Evolutionary conservation across 768 basidiomycete species (phyloP).

Genomic region (Kwoniella mangroviensis): DNA sequence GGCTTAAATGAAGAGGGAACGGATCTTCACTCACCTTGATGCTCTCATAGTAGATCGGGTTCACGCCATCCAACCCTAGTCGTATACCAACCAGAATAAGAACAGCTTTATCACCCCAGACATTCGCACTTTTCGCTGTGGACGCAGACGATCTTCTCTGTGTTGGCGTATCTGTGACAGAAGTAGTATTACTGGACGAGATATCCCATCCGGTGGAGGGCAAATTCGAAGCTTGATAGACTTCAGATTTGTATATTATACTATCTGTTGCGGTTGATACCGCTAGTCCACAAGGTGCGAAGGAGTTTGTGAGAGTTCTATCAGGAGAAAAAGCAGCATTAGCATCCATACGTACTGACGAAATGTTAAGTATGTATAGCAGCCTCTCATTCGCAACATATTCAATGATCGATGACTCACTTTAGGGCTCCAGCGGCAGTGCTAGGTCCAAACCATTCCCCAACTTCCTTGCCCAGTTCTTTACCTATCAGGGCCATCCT

Average conservation of each 20-base stretch:
- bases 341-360: no score
- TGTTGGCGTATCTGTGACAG: background rate
- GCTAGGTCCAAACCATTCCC: conserved; percentile 97
- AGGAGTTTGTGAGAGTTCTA: conserved; percentile 76
- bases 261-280: conserved; percentile 83
- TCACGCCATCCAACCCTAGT: conserved; percentile 88
- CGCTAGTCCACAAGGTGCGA: conserved; percentile 77
- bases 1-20: no score
- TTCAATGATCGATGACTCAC: conserved; percentile 59
- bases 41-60: conserved; percentile 90
- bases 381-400: no score
- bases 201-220: conserved; percentile 38
- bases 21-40: conserved; percentile 65
- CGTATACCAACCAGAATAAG: conserved; percentile 83
- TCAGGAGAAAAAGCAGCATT: background rate
- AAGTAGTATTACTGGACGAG: background rate
- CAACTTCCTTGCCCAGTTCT: conserved; percentile 90
- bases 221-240: conserved; percentile 71
- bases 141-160: conserved; percentile 14
- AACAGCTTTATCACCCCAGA: conserved; percentile 84
- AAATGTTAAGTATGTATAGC: no score
- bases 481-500: conserved; percentile 94
- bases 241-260: conserved; percentile 80
- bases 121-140: conserved; percentile 8
- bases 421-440: conserved; percentile 97